phyloP scores from a whole-genome alignment of 148 eudicot species.

The Gaultheria prostrata region DNA sequence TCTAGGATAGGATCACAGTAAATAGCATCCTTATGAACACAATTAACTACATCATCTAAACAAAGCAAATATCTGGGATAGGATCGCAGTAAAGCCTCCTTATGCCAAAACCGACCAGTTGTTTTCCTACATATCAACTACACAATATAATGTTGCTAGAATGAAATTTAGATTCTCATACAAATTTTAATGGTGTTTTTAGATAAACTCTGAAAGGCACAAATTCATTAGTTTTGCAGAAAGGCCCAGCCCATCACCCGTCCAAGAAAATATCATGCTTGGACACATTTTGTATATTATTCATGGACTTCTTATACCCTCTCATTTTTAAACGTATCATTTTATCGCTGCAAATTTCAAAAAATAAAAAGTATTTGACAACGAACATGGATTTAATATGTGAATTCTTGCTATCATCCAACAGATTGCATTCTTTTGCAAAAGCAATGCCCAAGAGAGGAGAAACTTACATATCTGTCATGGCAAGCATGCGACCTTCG shows the following conservation, averaged over 20 bases:
- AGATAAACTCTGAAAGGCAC: not conserved
- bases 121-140: no score
- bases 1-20: no score
- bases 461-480: conserved; percentile 91
- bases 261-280: not conserved
- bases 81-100: no score
- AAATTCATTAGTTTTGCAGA: not conserved
- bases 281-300: not conserved
- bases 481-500: conserved; percentile 92
- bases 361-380: not conserved
- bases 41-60: no score
- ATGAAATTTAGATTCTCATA: not conserved
- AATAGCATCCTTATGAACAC: no score
- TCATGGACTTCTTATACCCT: not conserved
- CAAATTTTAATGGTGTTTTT: not conserved
- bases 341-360: not conserved
- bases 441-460: not conserved
- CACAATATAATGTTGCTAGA: not conserved
- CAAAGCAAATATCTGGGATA: no score
- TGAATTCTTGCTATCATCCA: not conserved
- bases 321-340: not conserved
- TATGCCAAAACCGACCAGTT: no score
- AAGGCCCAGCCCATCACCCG: not conserved
- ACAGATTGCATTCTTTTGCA: not conserved
- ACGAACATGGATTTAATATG: not conserved